A percentile compares a stretch with the other conserved stretches of the same genome.
phyloP scores from a whole-genome alignment of 106 monocot genomes.

The Allium cepa region DNA sequence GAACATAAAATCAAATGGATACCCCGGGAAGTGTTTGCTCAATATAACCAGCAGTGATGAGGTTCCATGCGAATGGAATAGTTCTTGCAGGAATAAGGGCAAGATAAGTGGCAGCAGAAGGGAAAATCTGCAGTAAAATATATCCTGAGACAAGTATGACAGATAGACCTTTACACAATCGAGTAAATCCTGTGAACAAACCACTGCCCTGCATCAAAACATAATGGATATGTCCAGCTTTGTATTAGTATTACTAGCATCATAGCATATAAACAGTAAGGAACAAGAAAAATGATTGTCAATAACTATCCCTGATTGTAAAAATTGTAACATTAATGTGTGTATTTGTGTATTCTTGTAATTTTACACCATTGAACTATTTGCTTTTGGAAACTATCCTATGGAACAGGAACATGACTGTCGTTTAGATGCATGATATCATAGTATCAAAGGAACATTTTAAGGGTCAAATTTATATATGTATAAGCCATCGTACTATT shows the following conservation, averaged over 20 bases:
- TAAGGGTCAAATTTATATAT: too few relatives aligned
- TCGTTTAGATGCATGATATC: too few relatives aligned
- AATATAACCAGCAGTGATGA: slow-evolving; percentile 78
- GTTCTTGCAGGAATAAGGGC: slow-evolving; percentile 90
- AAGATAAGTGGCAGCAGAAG: slow-evolving; percentile 56
- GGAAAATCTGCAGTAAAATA: slow-evolving; percentile 57
- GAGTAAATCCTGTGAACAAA: slow-evolving; percentile 64
- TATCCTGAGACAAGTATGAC: slow-evolving; percentile 64
- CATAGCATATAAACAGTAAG: neutral
- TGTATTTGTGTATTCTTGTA: too few relatives aligned
- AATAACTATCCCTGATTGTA: too few relatives aligned
- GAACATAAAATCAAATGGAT: slow-evolving; percentile 8
- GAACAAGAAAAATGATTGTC: too few relatives aligned
- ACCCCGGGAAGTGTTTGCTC: slow-evolving; percentile 91
- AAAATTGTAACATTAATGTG: too few relatives aligned
- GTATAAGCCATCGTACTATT: too few relatives aligned
- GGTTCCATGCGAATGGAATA: slow-evolving; percentile 96
- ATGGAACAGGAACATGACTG: too few relatives aligned
- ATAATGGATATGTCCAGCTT: too few relatives aligned
- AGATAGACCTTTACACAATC: slow-evolving; percentile 79
- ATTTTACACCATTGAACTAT: too few relatives aligned
- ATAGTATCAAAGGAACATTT: too few relatives aligned
- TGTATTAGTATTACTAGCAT: neutral
- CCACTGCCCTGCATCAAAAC: slow-evolving; percentile 38
- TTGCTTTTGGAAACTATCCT: too few relatives aligned